Evolutionary conservation across 345 rosid genomes (phyloP).

Genomic region (Ailanthus altissimus): DNA sequence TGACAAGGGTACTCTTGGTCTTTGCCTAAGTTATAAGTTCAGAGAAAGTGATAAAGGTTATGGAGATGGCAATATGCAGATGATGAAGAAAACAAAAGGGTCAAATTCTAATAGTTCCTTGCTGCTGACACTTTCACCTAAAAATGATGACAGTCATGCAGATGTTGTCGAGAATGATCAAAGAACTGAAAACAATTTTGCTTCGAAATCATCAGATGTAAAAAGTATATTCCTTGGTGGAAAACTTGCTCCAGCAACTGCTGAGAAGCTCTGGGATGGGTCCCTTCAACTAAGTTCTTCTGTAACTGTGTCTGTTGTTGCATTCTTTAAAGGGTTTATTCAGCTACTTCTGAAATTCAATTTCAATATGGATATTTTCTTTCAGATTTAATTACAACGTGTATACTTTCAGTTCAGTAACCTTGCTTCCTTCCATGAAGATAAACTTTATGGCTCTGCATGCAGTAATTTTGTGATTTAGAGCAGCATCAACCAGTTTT

Average conservation of each 20-base stretch:
- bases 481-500: neutral
- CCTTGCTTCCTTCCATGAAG: neutral
- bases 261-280: constrained; percentile 39
- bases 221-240: neutral
- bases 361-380: neutral
- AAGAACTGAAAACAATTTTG: neutral
- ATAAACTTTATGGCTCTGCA: neutral
- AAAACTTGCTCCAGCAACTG: constrained; percentile 14
- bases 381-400: neutral
- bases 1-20: neutral
- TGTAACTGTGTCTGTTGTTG: constrained; percentile 30
- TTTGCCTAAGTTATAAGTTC: neutral
- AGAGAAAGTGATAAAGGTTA: neutral
- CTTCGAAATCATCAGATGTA: neutral
- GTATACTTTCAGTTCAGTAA: neutral
- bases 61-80: neutral
- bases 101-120: neutral
- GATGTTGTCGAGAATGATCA: neutral
- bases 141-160: neutral
- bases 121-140: neutral
- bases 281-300: constrained; percentile 37
- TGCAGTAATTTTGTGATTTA: neutral
- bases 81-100: neutral
- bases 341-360: constrained; percentile 7
- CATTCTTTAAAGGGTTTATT: constrained; percentile 41